Evolutionary conservation across 2,329 filamentous ascomycete genomes (phyloP), one percentile per base, ranked within the genome.

Genomic region (Exophiala calicioides): DNA sequence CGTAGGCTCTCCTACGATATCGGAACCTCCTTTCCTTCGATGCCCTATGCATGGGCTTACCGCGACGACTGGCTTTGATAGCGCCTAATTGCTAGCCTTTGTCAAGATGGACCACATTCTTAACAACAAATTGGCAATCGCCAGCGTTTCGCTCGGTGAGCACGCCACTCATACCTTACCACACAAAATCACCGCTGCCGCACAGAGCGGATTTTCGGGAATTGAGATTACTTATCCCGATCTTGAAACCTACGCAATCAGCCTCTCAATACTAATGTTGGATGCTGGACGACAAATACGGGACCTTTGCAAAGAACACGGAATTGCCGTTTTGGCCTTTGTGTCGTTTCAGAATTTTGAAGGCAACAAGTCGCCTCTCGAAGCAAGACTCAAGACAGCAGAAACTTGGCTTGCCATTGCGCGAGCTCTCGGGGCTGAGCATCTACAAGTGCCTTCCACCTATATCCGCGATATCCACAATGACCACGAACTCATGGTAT

Each of bases 201-300:
- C 77, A 4, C 70, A 74, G 43, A 75, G 84, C 56, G 82, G 82
- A 12, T 81, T 88, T 62, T 64, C 76, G 49, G 86, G 85, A 44
- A 78, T 91, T 54, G 87, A 90, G 63, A 73, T 90, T 13, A 89
- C 88, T 70, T 82, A 85, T 65, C 85, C 90, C 60, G 87, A 91
- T 62, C 74, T 90, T 2, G 70, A 79, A 47, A 79, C 81, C 58
- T 61, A 85, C 13, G 79, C 83, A 53, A 38, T 24, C 3, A 65
- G 72, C 1, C 68, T 65, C 2, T 58, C 67, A 10, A 60, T 70
- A 7, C 74, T 74, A 55, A 73, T 82, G 29, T 58, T 86, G 15
- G 60, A 70, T 4, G 85, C 84, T 1, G 84, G 86, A 19, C 62
- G 66, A 3, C 67, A 76, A 37, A 76, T 87, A 48, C 73, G 72